Conservation (phyloP, 306 rosid genomes). For the Vigna reflexopilosa region DNA sequence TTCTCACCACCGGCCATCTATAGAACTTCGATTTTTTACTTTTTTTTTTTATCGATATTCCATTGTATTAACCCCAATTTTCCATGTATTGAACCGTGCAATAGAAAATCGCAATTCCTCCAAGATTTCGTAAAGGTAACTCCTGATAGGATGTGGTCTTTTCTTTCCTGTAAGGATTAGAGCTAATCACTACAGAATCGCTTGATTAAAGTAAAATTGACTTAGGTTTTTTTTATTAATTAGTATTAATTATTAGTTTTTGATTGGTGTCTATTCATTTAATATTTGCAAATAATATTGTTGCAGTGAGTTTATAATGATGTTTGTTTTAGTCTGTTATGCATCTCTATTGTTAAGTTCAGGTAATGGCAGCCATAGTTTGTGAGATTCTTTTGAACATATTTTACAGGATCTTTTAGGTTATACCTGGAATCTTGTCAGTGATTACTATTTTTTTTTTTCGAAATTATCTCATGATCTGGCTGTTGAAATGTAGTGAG, state of each 20-base stretch:
- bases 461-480: slow-evolving; percentile 40
- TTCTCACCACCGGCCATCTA: slow-evolving; percentile 30
- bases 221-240: neutral
- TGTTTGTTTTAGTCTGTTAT: slow-evolving; percentile 11
- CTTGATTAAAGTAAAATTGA: slow-evolving; percentile 39
- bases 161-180: slow-evolving; percentile 33
- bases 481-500: slow-evolving; percentile 42
- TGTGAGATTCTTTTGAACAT: slow-evolving; percentile 16
- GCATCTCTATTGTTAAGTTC: slow-evolving; percentile 35
- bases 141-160: slow-evolving; percentile 41
- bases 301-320: slow-evolving; percentile 39
- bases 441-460: slow-evolving; percentile 24
- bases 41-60: slow-evolving; percentile 22
- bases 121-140: slow-evolving; percentile 40
- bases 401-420: slow-evolving; percentile 39
- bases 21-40: slow-evolving; percentile 10
- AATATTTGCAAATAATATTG: slow-evolving; percentile 19
- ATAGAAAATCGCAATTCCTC: slow-evolving; percentile 31
- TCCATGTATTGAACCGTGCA: slow-evolving; percentile 26
- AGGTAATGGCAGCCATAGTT: slow-evolving; percentile 17
- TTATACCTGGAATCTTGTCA: slow-evolving; percentile 31
- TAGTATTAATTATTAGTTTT: slow-evolving; percentile 1
- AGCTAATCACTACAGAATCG: slow-evolving; percentile 25
- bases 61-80: slow-evolving; percentile 31
- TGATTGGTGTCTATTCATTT: slow-evolving; percentile 20